Evolutionary conservation across 164 flowering plant genomes (phyloP), one percentile per base, ranked within the genome.

Genomic region (Malania oleifera): DNA sequence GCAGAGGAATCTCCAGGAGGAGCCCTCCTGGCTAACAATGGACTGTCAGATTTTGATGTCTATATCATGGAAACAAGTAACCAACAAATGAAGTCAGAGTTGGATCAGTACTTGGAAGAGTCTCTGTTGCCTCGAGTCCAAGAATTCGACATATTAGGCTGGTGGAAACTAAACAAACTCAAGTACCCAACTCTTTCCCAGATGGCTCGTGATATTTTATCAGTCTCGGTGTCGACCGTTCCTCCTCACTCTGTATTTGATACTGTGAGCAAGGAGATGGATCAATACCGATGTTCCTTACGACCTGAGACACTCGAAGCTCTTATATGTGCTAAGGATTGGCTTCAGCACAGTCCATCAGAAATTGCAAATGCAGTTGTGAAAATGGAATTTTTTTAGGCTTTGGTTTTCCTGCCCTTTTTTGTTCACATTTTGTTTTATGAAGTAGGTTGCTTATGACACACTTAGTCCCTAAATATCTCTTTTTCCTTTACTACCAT

Each of bases 61-160:
- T 90, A 73, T 62, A 79, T 93, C 20, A 79, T 84, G 80, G 89
- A 87, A 61, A 75, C 81, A 8, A 64, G 86, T 7, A 73, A 64
- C 67, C 95, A 82, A 25, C 84, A 73, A 23, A 66, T 70, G 45
- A 88, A 75, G 63, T 80, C 97, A 0, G 99, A 93, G 75, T 40
- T 93, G 63, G 98, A 90, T 56, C 88, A 80, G 75, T 93, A 93
- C 57, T 59, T 93, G 65, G 96, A 87, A 23, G 98, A 93, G 72
- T 72, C 91, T 10, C 58, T 90, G 52, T 40, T 86, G 44, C 96
- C 97, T 2, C 72, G 91, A 27, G 75, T 74, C 1, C 89, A 67
- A 15, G 92, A 88, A 0, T 83, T 93, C 60, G 87, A 93, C 53
- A 77, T 93, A 18, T 62, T 88, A 25, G 79, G 81, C 15, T 93